These are phyloP conservation scores for Phlegmacium glaucopus DNA, from an alignment of 768 basidiomycete genomes.

Conservation along the genomic window DNA sequence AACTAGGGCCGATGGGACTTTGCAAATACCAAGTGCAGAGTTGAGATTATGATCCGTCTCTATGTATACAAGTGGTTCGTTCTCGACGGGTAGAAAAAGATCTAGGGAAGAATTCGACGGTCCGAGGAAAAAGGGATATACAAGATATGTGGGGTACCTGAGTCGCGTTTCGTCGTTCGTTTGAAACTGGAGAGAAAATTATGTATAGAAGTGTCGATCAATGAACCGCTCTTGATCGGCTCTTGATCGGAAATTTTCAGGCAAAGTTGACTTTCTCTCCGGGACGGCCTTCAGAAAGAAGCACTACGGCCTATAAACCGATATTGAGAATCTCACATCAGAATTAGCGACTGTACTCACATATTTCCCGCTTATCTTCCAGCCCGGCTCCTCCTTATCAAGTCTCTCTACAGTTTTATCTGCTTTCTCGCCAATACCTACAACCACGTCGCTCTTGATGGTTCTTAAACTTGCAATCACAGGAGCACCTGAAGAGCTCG, in stretches of 20 bases:
- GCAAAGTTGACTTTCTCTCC: constrained; percentile 85
- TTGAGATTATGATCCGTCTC: too few species aligned
- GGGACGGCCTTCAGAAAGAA: constrained; percentile 84
- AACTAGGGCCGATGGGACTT: too few species aligned
- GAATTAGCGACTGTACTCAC: constrained; percentile 44
- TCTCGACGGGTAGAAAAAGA: too few species aligned
- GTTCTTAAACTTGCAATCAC: constrained; percentile 84
- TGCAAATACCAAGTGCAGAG: too few species aligned
- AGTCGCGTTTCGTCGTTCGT: too few species aligned
- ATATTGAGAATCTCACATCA: neutral
- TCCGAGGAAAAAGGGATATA: too few species aligned
- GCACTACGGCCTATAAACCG: constrained; percentile 68
- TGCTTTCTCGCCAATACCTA: constrained; percentile 70
- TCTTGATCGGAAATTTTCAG: constrained; percentile 12
- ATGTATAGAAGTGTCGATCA: too few species aligned
- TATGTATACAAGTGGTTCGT: too few species aligned
- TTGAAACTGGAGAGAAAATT: too few species aligned
- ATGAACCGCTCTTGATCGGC: too few species aligned
- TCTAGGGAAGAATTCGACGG: too few species aligned
- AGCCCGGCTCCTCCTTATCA: constrained; percentile 86
- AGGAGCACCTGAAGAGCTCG: constrained; percentile 83
- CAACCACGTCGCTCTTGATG: constrained; percentile 94
- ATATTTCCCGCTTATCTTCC: constrained; percentile 98
- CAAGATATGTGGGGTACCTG: too few species aligned
- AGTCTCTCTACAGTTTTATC: constrained; percentile 72